phyloP scores from a whole-genome alignment of 1,284 basidiomycete species.

The Inonotus obliquus region DNA sequence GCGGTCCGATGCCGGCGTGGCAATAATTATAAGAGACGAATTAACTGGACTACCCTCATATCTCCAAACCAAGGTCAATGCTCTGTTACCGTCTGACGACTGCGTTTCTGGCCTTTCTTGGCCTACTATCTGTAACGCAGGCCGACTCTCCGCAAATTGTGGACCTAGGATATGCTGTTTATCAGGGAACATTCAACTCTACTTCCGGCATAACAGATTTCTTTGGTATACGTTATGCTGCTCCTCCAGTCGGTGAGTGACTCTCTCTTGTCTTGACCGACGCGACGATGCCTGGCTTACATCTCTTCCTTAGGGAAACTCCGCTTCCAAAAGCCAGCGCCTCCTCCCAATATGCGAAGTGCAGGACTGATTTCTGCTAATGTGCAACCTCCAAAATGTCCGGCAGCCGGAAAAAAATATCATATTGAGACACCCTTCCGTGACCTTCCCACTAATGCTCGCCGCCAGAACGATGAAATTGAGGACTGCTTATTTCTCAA shows the following conservation, averaged over 20 bases:
- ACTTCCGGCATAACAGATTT: conserved; percentile 20
- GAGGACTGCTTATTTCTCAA: conserved; percentile 33
- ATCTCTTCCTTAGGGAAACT: conserved; percentile 23
- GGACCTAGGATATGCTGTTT: conserved; percentile 31
- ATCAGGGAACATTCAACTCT: conserved; percentile 28
- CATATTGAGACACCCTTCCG: too few species aligned
- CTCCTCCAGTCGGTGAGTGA: conserved; percentile 23
- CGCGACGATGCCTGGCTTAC: background rate
- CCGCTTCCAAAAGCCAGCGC: conserved; percentile 35
- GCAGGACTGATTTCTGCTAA: conserved; percentile 11
- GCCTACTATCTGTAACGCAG: too few species aligned
- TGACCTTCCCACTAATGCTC: too few species aligned
- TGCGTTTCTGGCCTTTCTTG: too few species aligned
- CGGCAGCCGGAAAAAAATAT: too few species aligned
- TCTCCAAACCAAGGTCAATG: too few species aligned
- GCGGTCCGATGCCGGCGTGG: too few species aligned
- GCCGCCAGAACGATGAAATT: conserved; percentile 6
- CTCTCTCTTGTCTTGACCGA: background rate
- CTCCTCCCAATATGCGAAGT: conserved; percentile 31
- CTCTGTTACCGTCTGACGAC: too few species aligned
- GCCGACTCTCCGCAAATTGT: conserved; percentile 19
- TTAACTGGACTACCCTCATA: too few species aligned
- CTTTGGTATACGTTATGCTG: conserved; percentile 31
- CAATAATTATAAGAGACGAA: too few species aligned
- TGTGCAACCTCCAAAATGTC: background rate